Percentiles rank a stretch among this genome's conserved stretches.
Conservation (phyloP, 192 early-diverging fungal genomes). For the Coemansia furcata region DNA sequence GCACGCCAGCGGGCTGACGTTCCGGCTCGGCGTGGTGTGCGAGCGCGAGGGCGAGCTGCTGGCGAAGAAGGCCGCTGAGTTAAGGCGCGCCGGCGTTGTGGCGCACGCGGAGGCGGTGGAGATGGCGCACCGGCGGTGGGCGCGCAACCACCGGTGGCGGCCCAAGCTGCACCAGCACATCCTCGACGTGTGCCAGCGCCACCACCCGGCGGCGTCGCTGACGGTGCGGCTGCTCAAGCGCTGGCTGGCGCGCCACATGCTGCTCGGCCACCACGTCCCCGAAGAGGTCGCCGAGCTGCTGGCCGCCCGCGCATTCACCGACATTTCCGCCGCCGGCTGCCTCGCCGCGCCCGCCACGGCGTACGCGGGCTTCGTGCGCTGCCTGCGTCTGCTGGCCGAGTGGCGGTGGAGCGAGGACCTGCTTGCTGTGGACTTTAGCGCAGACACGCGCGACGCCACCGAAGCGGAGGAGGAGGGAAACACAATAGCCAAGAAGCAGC, state of each 20-base stretch:
- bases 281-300: conserved; percentile 81
- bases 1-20: conserved; percentile 65
- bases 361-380: conserved; percentile 74
- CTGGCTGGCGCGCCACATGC: conserved; percentile 83
- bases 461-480: conserved; percentile 17
- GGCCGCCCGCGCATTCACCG: conserved; percentile 68
- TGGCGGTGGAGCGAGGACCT: conserved; percentile 79
- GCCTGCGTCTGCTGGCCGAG: conserved; percentile 64
- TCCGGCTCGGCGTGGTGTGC: conserved; percentile 76
- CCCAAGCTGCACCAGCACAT: conserved; percentile 53
- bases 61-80: conserved; percentile 41
- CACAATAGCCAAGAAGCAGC: neutral
- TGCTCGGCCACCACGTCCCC: conserved; percentile 61
- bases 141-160: conserved; percentile 26
- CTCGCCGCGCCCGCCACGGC: conserved; percentile 62
- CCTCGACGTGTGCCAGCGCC: conserved; percentile 71
- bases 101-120: conserved; percentile 55
- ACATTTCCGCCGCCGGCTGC: conserved; percentile 29
- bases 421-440: conserved; percentile 77
- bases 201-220: conserved; percentile 66
- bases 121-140: conserved; percentile 27
- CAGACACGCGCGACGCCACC: conserved; percentile 49
- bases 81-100: conserved; percentile 40
- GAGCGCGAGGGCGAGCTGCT: conserved; percentile 70
- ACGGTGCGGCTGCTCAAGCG: conserved; percentile 87